Base-by-base conservation (phyloP, 1,284 basidiomycete genomes). In the Melampsora americana region DNA sequence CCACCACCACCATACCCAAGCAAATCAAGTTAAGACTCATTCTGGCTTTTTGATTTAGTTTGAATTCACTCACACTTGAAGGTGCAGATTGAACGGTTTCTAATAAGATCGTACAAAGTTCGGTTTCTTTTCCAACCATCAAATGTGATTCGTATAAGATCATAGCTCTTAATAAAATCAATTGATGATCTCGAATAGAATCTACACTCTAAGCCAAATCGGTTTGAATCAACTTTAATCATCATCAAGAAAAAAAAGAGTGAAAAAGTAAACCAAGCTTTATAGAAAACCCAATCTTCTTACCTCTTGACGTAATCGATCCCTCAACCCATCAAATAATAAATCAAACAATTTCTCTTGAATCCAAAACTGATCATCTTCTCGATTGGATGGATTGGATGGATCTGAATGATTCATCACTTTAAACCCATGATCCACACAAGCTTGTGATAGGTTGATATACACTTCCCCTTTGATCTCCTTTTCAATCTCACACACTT, bases 41-140 rank as follows among this genome's bases (percentile, higher is more conserved):
- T 20, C 28, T 71, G 59, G 26, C 28, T 12, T 35, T 35, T 35
- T 35, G 35, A 9, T 35, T 35, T 35, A 35, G 35, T 35, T 35
- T 35, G 3, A 53, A 5, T 4, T 53, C 9, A 35, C 72, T 68
- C 62, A 76, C 74, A 59, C 61, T 69, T 65, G 66, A 56, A 11
- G 61, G 46, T 32, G 56, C 66, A 65, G 67, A 60, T 39, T 56
- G 56, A 64, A 66, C 67, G 20, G 69, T 46, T 26, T 46, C 11
- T 35, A 76, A 42, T 26, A 76, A 46, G n/a, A 65, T 26, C 56
- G 61, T 66, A 56, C 74, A 76, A 28, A 76, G 32, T 30, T 69
- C 74, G 7, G 74, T 76, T 35, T 76, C 74, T 39, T 76, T 76
- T 16, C 74, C 74, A 16, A 59, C 66, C 59, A 76, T 69, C 60